Base-by-base conservation (phyloP, 345 rosid genomes). In the Dimocarpus longan region DNA sequence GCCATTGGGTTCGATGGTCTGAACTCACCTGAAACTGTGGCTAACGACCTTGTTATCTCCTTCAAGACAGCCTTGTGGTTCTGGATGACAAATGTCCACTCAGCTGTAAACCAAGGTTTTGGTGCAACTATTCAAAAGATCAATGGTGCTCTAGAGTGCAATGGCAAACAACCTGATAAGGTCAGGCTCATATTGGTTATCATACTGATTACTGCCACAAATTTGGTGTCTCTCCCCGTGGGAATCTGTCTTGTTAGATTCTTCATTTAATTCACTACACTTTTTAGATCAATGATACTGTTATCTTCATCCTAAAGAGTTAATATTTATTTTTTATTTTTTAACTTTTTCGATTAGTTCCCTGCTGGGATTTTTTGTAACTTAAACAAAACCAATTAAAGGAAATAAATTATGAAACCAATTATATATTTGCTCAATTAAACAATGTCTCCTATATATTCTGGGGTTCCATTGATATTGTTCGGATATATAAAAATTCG, bases 41-140 rank as follows among this genome's bases (percentile, higher is more conserved):
- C 84, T 66, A 85, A 68, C 16, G 84, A 84, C 80, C 78, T 84
- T 5, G 50, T 21, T 48, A 75, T 85, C 48, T 82, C 92, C 16
- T 90, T 89, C 78, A 81, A 83, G 82, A 86, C 90, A 0, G 86
- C 72, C 24, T 48, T 90, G 12, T 89, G 92, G 92, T 90, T 83
- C 76, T 90, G 94, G 94, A 89, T 84, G 89, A 84, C 78, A 5
- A 85, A 81, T 5, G 87, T 80, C 64, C 85, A 83, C 43, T 79
- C 88, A 4, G 81, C 84, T 7, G 8, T 87, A 11, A 80, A 68
- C 80, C 89, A 87, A 80, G 92, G 92, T 26, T 84, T 89, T 57
- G 89, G 92, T 54, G 86, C 88, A 18, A 89, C 89, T 2, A 87
- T 84, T 64, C 78, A 56, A 82, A 88, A 85, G 73, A 86, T 90